A percentile compares a stretch with the other conserved stretches of the same genome.
phyloP scores from a whole-genome alignment of 2,329 filamentous ascomycete genomes.

The Colletotrichum limetticola region DNA sequence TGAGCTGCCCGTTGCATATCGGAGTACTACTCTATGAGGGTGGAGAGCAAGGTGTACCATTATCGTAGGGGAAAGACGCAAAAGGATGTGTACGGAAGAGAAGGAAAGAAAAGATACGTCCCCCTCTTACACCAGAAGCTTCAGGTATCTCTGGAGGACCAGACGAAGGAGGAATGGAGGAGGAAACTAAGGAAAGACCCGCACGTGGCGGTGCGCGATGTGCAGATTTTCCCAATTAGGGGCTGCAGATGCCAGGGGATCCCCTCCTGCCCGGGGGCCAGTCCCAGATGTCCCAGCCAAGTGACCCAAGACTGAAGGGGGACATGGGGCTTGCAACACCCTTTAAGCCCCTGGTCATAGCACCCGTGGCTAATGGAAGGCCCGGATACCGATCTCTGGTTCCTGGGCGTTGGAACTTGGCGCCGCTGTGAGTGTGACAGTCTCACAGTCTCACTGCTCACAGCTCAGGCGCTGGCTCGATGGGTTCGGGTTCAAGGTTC shows the following conservation, averaged over 20 bases:
- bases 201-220: constrained; percentile 29
- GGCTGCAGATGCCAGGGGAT: background rate
- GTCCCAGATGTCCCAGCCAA: background rate
- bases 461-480: background rate
- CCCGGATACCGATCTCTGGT: constrained; percentile 13
- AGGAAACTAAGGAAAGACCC: constrained; percentile 16
- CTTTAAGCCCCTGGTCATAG: constrained; percentile 24
- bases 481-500: background rate
- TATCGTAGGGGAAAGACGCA: background rate
- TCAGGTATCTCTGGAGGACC: constrained; percentile 15
- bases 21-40: background rate
- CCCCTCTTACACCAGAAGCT: constrained; percentile 16
- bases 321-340: background rate
- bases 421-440: too few relatives aligned
- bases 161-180: background rate
- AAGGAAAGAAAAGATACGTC: background rate
- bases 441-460: too few relatives aligned
- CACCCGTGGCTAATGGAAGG: constrained; percentile 1
- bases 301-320: background rate
- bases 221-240: background rate
- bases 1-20: background rate
- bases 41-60: background rate
- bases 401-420: background rate
- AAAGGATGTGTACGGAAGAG: background rate
- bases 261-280: background rate